These are phyloP conservation scores for Pisolithus orientalis DNA, from an alignment of 768 basidiomycete species.

Conservation along the genomic window DNA sequence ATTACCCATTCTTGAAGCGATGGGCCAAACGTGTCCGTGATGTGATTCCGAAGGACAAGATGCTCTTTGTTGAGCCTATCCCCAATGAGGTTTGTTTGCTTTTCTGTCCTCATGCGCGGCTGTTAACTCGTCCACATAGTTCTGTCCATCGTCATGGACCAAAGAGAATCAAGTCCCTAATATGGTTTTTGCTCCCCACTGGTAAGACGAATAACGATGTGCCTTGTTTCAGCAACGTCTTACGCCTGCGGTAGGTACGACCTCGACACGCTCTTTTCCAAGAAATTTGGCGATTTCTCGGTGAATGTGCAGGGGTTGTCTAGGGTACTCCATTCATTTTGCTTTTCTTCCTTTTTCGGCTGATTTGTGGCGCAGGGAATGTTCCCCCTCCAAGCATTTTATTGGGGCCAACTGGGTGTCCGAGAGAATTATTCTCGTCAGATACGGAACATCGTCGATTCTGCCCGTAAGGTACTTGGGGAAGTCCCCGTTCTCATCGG, in stretches of 20 bases:
- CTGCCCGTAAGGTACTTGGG: conserved; percentile 63
- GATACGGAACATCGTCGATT: conserved; percentile 69
- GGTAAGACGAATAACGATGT: conserved; percentile 34
- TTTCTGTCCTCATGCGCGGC: not conserved
- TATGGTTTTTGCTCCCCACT: conserved; percentile 72
- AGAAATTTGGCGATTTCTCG: conserved; percentile 77
- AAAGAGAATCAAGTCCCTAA: conserved; percentile 52
- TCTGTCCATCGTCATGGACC: conserved; percentile 76
- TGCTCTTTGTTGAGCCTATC: conserved; percentile 78
- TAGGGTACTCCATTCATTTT: conserved; percentile 42
- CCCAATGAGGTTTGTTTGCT: conserved; percentile 77
- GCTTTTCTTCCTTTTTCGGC: not conserved
- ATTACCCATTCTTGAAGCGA: conserved; percentile 65
- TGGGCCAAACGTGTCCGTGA: conserved; percentile 61
- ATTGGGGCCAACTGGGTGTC: conserved; percentile 82
- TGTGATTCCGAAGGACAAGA: conserved; percentile 43
- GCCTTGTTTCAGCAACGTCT: not conserved
- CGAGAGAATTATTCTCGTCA: conserved; percentile 81
- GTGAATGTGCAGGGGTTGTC: conserved; percentile 93
- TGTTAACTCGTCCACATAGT: conserved; percentile 37
- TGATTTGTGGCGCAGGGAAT: conserved; percentile 54
- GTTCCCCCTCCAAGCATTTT: conserved; percentile 74
- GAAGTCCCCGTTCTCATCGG: conserved; percentile 84
- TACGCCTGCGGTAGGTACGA: conserved; percentile 64
- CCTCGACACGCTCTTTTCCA: conserved; percentile 79